These are phyloP conservation scores for Apophysomyces trapeziformis DNA, from an alignment of 371 early-diverging fungal species.

Conservation along the genomic window DNA sequence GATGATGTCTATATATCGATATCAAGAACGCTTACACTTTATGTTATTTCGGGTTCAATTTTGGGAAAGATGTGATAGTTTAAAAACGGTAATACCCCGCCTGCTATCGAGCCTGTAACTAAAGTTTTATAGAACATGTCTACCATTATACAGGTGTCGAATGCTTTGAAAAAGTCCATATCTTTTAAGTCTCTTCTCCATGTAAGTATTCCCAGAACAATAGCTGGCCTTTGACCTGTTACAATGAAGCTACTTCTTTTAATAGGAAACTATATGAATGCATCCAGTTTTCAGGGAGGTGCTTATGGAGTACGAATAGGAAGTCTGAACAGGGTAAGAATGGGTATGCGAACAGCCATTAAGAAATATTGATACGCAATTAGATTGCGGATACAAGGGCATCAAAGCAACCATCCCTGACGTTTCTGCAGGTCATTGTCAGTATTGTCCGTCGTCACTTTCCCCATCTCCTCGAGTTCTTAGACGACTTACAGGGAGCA, in stretches of 20 bases:
- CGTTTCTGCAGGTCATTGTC: constrained; percentile 49
- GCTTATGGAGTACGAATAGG: constrained; percentile 58
- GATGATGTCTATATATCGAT: constrained; percentile 57
- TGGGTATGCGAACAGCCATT: not conserved
- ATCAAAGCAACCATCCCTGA: constrained; percentile 36
- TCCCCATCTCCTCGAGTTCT: constrained; percentile 44
- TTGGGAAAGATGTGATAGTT: constrained; percentile 49
- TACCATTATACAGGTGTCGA: constrained; percentile 38
- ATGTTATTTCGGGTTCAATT: constrained; percentile 55
- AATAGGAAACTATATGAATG: constrained; percentile 65
- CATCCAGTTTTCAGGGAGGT: constrained; percentile 52
- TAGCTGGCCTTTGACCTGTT: not conserved
- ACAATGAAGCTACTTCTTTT: constrained; percentile 36
- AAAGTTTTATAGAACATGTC: constrained; percentile 36
- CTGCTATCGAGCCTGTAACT: not conserved
- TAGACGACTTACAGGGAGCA: constrained; percentile 34
- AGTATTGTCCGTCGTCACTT: constrained; percentile 45
- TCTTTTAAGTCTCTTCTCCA: constrained; percentile 36
- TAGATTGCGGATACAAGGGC: constrained; percentile 57
- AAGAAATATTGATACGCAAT: not conserved
- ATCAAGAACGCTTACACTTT: constrained; percentile 50
- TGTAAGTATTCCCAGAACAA: constrained; percentile 12
- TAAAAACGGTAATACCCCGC: constrained; percentile 25
- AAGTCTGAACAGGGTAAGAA: constrained; percentile 48
- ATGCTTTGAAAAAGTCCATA: constrained; percentile 33